Evolutionary conservation across 169 alveolate genomes (phyloP).

Genomic region (Blepharisma undulans): DNA sequence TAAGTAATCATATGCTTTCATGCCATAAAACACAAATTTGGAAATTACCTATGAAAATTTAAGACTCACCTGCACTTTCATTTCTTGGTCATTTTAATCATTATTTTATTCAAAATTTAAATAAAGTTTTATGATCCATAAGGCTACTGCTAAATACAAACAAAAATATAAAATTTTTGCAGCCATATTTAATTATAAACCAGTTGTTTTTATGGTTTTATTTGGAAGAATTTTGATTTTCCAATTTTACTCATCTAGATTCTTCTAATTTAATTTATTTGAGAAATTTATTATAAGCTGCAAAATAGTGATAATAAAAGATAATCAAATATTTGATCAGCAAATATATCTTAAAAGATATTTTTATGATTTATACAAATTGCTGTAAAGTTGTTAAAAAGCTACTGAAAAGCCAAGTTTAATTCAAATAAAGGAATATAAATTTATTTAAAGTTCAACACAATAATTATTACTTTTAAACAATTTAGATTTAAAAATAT

Average conservation of each 20-base stretch:
- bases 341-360: neutral
- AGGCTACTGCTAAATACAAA: neutral
- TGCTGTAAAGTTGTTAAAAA: neutral
- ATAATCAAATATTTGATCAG: neutral
- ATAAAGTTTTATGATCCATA: neutral
- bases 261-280: neutral
- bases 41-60: neutral
- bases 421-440: neutral
- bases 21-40: neutral
- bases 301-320: neutral
- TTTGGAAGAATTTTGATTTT: neutral
- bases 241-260: neutral
- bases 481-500: neutral
- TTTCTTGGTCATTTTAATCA: neutral
- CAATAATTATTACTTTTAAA: too few relatives aligned
- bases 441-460: neutral
- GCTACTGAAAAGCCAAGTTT: neutral
- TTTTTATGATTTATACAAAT: neutral
- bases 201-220: neutral
- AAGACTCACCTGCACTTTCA: neutral
- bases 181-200: neutral
- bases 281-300: neutral
- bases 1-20: neutral
- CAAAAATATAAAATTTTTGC: neutral
- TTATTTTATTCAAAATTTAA: too few relatives aligned